These are phyloP conservation scores for Dactylellina parvicollis DNA, from an alignment of 2,329 filamentous ascomycete genomes.

Conservation along the genomic window DNA sequence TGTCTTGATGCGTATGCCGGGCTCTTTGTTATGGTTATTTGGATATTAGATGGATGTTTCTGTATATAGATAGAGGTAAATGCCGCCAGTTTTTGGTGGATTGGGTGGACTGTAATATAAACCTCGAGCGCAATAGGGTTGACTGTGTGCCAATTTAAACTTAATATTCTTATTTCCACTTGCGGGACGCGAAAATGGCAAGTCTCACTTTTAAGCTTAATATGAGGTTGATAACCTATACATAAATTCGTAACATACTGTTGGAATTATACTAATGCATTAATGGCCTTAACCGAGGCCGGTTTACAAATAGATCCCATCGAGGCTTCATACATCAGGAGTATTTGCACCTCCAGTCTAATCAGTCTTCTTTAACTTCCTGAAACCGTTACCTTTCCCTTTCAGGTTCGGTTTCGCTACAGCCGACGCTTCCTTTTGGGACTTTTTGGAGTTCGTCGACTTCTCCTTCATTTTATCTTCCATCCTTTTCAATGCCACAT, in stretches of 20 bases:
- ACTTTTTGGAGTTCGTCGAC: not conserved
- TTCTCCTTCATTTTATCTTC: not conserved
- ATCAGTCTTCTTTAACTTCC: not conserved
- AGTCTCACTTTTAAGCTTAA: too few species aligned
- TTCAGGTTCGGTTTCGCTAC: not conserved
- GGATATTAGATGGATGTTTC: not conserved
- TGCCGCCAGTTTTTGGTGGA: not conserved
- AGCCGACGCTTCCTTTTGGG: not conserved
- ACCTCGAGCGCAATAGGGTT: too few species aligned
- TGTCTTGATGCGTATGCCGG: too few species aligned
- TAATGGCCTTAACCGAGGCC: too few species aligned
- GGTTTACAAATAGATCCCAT: too few species aligned
- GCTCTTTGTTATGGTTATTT: not conserved
- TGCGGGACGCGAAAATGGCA: too few species aligned
- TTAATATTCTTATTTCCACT: too few species aligned
- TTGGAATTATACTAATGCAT: too few species aligned
- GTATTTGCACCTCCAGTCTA: not conserved
- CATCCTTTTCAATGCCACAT: not conserved
- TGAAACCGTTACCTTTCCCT: not conserved
- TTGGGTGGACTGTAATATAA: not conserved
- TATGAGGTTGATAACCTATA: too few species aligned
- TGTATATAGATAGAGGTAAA: constrained; percentile 12
- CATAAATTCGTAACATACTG: too few species aligned
- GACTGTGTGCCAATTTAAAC: too few species aligned
- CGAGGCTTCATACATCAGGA: too few species aligned